Evolutionary conservation across 2,329 filamentous ascomycete species (phyloP), one percentile per base, ranked within the genome.

Genomic region (Lecanoromycetidae sp.): DNA sequence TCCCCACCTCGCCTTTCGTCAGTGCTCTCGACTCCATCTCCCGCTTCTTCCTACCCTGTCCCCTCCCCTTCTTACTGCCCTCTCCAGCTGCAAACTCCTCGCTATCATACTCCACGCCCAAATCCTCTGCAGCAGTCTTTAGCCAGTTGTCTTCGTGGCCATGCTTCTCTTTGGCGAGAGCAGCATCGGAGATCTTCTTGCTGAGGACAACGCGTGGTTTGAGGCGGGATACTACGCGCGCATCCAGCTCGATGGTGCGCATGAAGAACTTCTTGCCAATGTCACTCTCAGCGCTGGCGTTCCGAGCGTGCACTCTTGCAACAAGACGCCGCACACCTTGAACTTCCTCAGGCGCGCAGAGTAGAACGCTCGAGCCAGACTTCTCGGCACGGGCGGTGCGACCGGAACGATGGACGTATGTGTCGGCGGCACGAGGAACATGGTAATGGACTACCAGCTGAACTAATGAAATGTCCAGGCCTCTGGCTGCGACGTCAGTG

Each of bases 391-490:
- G 85, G 2, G 91, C 91, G 1, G 91, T 96, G 54, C 91, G 84
- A 10, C 91, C 91, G 1, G 91, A 95, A 20, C 91, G 81, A 61
- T 98, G 91, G 12, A 98, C 88, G 60, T 98, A 98, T 39, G 83
- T 83, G 63, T 96, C 90, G 27, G 91, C 91, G 1, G 87, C 74
- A 48, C 88, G 83, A 1, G 91, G 91, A 0, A 95, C 80, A 63
- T 98, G 90, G 67, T 98, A 98, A 66, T 98, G 91, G 15, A 98
- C 70, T 13, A 98, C 83, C 12, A 94, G 74, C 56, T 95, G 84
- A 38, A 96, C 87, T 27, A 80, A 79, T 37, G 85, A 82, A 56
- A 98, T 95, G 62, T 98, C 91, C 39, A 98, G 79, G 65, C 91
- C 91, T 52, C 90, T 80, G 7, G 90, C 87, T 2, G 90, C 90